Percentiles rank a stretch among this genome's conserved stretches.
Conservation (phyloP, 2,329 filamentous ascomycete species). For the Biscogniauxia sp. region DNA sequence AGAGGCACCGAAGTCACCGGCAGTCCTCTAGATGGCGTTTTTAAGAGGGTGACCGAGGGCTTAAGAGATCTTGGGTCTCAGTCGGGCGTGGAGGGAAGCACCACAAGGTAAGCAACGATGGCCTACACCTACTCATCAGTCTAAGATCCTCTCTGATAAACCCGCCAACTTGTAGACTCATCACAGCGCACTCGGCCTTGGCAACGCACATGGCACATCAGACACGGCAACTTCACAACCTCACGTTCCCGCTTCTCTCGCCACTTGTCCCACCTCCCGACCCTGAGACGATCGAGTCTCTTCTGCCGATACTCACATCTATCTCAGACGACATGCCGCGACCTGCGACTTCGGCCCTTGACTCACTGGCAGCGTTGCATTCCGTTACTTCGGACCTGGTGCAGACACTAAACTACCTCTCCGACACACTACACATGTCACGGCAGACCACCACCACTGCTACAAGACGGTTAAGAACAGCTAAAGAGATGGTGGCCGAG, state of each 20-base stretch:
- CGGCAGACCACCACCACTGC: slow-evolving; percentile 83
- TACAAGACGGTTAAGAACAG: slow-evolving; percentile 73
- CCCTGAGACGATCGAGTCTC: slow-evolving; percentile 62
- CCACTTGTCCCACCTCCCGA: slow-evolving; percentile 64
- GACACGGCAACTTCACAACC: slow-evolving; percentile 70
- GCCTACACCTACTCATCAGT: slow-evolving; percentile 1
- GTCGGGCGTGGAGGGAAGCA: slow-evolving; percentile 67
- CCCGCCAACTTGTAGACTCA: slow-evolving; percentile 51
- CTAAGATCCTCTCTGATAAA: slow-evolving; percentile 7
- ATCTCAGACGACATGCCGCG: slow-evolving; percentile 67
- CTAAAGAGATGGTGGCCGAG: slow-evolving; percentile 81
- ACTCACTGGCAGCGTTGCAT: slow-evolving; percentile 67
- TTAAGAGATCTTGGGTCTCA: slow-evolving; percentile 72
- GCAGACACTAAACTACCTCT: slow-evolving; percentile 78
- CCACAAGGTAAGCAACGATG: slow-evolving; percentile 55
- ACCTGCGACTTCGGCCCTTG: slow-evolving; percentile 59
- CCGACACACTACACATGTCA: slow-evolving; percentile 91
- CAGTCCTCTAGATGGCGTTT: slow-evolving; percentile 62
- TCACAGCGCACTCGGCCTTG: slow-evolving; percentile 72
- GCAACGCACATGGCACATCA: slow-evolving; percentile 74
- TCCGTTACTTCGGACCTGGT: slow-evolving; percentile 70
- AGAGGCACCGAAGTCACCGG: slow-evolving; percentile 65
- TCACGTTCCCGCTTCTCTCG: slow-evolving; percentile 69
- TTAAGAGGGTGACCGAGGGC: slow-evolving; percentile 66
- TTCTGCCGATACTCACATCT: slow-evolving; percentile 65